phyloP scores from a whole-genome alignment of 805 yeast species.

The Torulaspora maleeae region DNA sequence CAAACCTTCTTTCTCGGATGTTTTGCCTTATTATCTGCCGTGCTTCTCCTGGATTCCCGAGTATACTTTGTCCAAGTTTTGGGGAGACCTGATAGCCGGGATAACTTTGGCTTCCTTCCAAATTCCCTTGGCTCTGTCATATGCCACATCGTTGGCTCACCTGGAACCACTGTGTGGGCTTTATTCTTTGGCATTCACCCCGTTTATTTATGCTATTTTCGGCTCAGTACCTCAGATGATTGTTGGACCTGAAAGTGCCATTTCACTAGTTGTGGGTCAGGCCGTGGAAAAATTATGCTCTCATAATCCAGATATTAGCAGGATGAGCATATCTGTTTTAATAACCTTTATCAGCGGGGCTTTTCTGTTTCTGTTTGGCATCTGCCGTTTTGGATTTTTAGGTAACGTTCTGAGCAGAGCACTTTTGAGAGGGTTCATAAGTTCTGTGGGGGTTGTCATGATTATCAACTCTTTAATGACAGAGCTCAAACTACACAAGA shows the following conservation, averaged over 20 bases:
- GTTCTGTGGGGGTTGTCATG: constrained; percentile 84
- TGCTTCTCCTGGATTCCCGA: constrained; percentile 61
- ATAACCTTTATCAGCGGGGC: constrained; percentile 75
- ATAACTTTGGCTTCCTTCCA: constrained; percentile 85
- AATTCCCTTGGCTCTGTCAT: constrained; percentile 69
- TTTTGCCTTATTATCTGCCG: constrained; percentile 61
- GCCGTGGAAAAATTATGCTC: constrained; percentile 54
- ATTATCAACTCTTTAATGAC: constrained; percentile 68
- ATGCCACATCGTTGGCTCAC: constrained; percentile 79
- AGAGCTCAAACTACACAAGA: constrained; percentile 59
- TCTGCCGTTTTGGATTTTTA: constrained; percentile 79
- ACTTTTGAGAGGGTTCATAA: constrained; percentile 72
- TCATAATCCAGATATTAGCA: constrained; percentile 40
- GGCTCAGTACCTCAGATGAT: constrained; percentile 88
- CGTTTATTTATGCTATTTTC: constrained; percentile 67
- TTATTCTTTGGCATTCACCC: constrained; percentile 70
- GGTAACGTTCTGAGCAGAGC: constrained; percentile 77
- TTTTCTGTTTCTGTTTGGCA: constrained; percentile 63
- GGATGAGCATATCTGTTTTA: constrained; percentile 58
- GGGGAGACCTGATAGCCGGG: constrained; percentile 77
- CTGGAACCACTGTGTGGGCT: constrained; percentile 79
- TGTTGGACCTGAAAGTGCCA: constrained; percentile 90
- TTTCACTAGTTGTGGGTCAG: constrained; percentile 78
- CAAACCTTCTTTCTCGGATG: constrained; percentile 19
- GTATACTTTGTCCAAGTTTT: constrained; percentile 39